Percentiles rank a stretch among this genome's conserved stretches.
phyloP scores from a whole-genome alignment of 306 rosid genomes.

The Ceratonia siliqua region DNA sequence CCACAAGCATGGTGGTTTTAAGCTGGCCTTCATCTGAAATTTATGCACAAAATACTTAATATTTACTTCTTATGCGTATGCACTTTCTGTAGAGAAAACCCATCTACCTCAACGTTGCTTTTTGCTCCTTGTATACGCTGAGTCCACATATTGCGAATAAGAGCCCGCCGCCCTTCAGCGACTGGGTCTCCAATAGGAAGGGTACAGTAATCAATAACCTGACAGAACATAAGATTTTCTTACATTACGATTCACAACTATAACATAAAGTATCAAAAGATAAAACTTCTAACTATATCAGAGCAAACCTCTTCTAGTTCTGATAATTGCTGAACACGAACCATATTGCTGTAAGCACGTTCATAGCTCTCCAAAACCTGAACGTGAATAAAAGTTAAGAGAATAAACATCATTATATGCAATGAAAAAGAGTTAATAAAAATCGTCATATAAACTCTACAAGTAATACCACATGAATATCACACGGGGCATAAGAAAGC shows the following conservation, averaged over 20 bases:
- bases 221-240: constrained; percentile 23
- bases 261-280: constrained; percentile 12
- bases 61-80: background rate
- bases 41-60: constrained; percentile 17
- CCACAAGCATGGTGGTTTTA: background rate
- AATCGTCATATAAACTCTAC: background rate
- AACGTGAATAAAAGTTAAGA: constrained; percentile 17
- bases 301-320: constrained; percentile 92
- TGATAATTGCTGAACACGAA: constrained; percentile 92
- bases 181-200: constrained; percentile 73
- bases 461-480: constrained; percentile 16
- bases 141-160: constrained; percentile 98
- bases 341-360: constrained; percentile 96
- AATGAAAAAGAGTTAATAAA: background rate
- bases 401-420: background rate
- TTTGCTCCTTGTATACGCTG: constrained; percentile 95
- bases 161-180: constrained; percentile 91
- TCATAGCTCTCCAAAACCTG: constrained; percentile 99
- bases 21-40: constrained; percentile 18
- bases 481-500: background rate
- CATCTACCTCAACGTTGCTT: constrained; percentile 86
- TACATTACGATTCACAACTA: constrained; percentile 5
- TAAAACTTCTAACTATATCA: constrained; percentile 22
- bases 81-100: constrained; percentile 4
- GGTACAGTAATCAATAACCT: constrained; percentile 95